phyloP scores from a whole-genome alignment of 805 yeast genomes.

The Barnettozyma wickerhamii region DNA sequence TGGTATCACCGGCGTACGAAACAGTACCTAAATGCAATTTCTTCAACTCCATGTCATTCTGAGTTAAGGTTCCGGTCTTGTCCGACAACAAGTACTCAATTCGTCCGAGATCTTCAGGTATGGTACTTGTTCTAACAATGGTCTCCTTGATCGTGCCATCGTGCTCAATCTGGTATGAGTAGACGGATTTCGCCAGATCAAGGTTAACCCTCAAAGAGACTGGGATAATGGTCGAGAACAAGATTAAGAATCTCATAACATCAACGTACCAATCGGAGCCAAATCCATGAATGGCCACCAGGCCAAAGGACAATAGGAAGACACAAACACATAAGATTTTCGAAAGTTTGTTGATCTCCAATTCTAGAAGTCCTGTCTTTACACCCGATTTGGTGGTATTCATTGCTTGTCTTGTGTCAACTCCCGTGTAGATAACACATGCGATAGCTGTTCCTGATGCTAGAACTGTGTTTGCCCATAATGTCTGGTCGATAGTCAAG shows the following conservation, averaged over 20 bases:
- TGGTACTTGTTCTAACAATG: constrained; percentile 93
- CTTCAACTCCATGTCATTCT: constrained; percentile 95
- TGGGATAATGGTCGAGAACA: constrained; percentile 94
- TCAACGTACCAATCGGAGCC: constrained; percentile 81
- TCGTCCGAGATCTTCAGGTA: constrained; percentile 96
- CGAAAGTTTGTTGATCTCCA: constrained; percentile 85
- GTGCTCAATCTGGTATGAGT: constrained; percentile 91
- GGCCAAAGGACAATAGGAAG: constrained; percentile 64
- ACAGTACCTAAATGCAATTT: constrained; percentile 91
- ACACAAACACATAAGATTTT: constrained; percentile 88
- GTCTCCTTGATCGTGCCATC: constrained; percentile 80
- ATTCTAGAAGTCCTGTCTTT: constrained; percentile 83
- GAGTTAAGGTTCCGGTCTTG: constrained; percentile 96
- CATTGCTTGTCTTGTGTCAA: constrained; percentile 91
- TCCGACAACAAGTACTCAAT: constrained; percentile 90
- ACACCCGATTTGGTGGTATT: constrained; percentile 86
- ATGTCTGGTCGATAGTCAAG: constrained; percentile 80
- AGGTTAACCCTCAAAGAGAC: constrained; percentile 91
- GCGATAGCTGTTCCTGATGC: constrained; percentile 94
- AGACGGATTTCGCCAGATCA: constrained; percentile 93
- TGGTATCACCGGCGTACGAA: constrained; percentile 85
- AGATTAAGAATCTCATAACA: constrained; percentile 81
- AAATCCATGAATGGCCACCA: constrained; percentile 81
- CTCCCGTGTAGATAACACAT: constrained; percentile 84
- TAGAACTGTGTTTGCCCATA: constrained; percentile 97